Percentiles rank a stretch among this genome's conserved stretches.
These are phyloP conservation scores for Boletus rubescentipes DNA, from an alignment of 768 basidiomycete genomes.

Conservation along the genomic window DNA sequence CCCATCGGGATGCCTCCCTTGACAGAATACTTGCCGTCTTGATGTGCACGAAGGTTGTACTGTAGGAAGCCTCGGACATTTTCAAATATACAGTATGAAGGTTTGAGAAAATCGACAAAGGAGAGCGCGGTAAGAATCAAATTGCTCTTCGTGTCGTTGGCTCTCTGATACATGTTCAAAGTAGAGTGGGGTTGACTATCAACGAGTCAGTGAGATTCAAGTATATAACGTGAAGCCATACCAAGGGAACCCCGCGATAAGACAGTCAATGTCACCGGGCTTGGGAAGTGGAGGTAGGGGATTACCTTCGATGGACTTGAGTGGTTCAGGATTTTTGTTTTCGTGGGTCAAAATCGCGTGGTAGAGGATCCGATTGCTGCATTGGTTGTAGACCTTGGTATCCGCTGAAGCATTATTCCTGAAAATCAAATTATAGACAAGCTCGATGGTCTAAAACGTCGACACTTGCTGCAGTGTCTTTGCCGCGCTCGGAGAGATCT, in stretches of 20 bases:
- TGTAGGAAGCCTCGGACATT: slow-evolving; percentile 47
- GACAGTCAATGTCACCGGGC: slow-evolving; percentile 56
- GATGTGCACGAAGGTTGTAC: slow-evolving; percentile 39
- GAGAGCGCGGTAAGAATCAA: slow-evolving; percentile 59
- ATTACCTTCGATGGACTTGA: slow-evolving; percentile 39
- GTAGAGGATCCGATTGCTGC: slow-evolving; percentile 60
- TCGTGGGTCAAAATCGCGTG: slow-evolving; percentile 55
- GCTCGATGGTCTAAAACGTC: background rate
- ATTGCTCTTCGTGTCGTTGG: slow-evolving; percentile 66
- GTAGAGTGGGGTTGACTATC: slow-evolving; percentile 70
- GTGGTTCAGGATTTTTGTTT: slow-evolving; percentile 40
- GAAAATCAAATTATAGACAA: slow-evolving; percentile 4
- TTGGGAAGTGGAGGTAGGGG: slow-evolving; percentile 46
- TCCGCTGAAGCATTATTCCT: slow-evolving; percentile 52
- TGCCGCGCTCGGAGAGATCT: slow-evolving; percentile 76
- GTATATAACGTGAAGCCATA: slow-evolving; percentile 20
- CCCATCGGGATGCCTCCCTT: slow-evolving; percentile 71
- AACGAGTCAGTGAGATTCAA: slow-evolving; percentile 3
- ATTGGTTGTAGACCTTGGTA: slow-evolving; percentile 65
- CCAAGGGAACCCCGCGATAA: slow-evolving; percentile 80
- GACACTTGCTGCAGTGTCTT: slow-evolving; percentile 55
- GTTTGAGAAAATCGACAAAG: slow-evolving; percentile 42
- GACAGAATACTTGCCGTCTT: slow-evolving; percentile 42
- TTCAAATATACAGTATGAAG: slow-evolving; percentile 47
- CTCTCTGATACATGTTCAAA: slow-evolving; percentile 69